Conservation (phyloP, 2,329 filamentous ascomycete genomes). For the Xylaria sp. region DNA sequence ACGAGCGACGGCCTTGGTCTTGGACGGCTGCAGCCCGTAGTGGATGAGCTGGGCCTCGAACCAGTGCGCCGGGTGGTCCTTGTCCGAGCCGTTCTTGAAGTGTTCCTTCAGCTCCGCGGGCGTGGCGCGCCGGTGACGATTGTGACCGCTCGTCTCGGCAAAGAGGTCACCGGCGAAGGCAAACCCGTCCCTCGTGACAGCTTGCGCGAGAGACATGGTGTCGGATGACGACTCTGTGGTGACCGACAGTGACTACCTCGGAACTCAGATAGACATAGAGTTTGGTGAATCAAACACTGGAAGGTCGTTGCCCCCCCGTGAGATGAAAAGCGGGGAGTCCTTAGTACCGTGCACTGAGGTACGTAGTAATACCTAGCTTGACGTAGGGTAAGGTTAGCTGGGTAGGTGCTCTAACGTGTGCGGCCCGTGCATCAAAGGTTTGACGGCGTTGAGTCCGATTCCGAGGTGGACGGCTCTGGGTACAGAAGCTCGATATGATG, state of each 20-base stretch:
- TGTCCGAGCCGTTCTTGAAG: slow-evolving; percentile 45
- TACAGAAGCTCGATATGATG: background rate
- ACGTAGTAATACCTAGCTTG: no score
- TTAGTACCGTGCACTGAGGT: no score
- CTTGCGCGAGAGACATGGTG: slow-evolving; percentile 33
- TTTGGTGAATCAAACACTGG: background rate
- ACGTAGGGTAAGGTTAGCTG: background rate
- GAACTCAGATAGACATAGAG: no score
- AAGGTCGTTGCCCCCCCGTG: background rate
- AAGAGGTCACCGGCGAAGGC: slow-evolving; percentile 49
- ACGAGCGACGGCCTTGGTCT: slow-evolving; percentile 60
- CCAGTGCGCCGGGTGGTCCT: slow-evolving; percentile 61
- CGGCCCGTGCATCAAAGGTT: background rate
- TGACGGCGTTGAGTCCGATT: background rate
- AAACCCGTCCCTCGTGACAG: slow-evolving; percentile 43
- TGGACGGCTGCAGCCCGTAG: slow-evolving; percentile 60
- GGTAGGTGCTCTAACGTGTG: background rate
- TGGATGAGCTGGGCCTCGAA: slow-evolving; percentile 66
- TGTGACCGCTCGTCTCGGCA: slow-evolving; percentile 45
- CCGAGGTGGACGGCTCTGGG: no score
- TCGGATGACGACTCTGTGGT: background rate
- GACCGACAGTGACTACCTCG: background rate
- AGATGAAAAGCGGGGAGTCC: background rate
- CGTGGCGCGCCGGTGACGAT: slow-evolving; percentile 50
- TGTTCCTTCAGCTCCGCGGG: slow-evolving; percentile 47